A percentile compares a stretch with the other conserved stretches of the same genome.
These are phyloP conservation scores for Kickxella alabastrina DNA, from an alignment of 192 early-diverging fungal species.

Conservation along the genomic window DNA sequence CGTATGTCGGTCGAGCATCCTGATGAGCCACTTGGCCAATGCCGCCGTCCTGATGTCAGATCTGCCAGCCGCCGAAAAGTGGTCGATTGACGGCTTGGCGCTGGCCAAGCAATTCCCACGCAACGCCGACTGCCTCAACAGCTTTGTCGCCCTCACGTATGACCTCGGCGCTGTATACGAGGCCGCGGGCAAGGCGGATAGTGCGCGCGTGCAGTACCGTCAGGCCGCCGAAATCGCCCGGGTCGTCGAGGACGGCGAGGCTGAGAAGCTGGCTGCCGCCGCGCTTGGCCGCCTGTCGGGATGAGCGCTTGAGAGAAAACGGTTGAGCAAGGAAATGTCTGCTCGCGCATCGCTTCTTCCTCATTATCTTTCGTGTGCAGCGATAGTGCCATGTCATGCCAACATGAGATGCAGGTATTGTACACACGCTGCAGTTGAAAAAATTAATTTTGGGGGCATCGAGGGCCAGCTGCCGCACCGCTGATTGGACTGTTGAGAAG, in stretches of 20 bases:
- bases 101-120: constrained; percentile 38
- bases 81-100: constrained; percentile 35
- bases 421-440: too few species aligned
- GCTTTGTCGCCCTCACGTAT: constrained; percentile 49
- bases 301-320: too few species aligned
- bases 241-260: constrained; percentile 19
- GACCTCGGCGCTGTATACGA: constrained; percentile 44
- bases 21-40: constrained; percentile 52
- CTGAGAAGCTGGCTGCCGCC: constrained; percentile 15
- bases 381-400: too few species aligned
- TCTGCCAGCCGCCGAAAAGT: constrained; percentile 31
- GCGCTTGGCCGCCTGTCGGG: constrained; percentile 17
- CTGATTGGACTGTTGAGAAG: not conserved
- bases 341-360: too few species aligned
- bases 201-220: constrained; percentile 47
- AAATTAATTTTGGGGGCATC: too few species aligned
- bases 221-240: constrained; percentile 32
- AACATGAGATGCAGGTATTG: too few species aligned
- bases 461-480: not conserved
- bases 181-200: constrained; percentile 22
- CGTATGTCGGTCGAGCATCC: constrained; percentile 37
- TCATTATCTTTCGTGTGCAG: too few species aligned
- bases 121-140: constrained; percentile 44
- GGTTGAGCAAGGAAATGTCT: too few species aligned
- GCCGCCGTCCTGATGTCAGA: constrained; percentile 24